Percentiles rank a stretch among this genome's conserved stretches.
Conservation (phyloP, 441 rosid genomes). For the Populus hybrid region DNA sequence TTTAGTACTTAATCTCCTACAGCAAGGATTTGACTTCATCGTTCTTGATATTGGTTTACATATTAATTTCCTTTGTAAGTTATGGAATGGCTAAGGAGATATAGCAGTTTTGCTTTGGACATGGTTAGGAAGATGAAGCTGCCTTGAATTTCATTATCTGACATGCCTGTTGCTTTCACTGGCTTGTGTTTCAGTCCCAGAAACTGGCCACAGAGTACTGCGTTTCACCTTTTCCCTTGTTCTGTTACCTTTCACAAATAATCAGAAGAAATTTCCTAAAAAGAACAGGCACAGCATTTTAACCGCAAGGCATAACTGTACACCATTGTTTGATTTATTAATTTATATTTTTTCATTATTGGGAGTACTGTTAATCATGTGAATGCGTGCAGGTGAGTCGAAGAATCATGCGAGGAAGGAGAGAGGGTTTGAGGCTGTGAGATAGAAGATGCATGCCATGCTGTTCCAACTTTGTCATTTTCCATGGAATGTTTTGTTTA, state of each 20-base stretch:
- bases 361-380: constrained; percentile 6
- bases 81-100: too few relatives aligned
- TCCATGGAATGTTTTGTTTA: constrained; percentile 9
- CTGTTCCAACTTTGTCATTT: constrained; percentile 19
- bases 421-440: constrained; percentile 35
- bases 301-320: neutral
- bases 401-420: constrained; percentile 49
- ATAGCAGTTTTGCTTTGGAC: neutral
- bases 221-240: constrained; percentile 8
- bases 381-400: constrained; percentile 38
- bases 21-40: neutral
- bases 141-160: neutral
- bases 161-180: constrained; percentile 8
- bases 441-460: constrained; percentile 27
- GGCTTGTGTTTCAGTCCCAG: neutral
- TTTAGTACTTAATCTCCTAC: too few relatives aligned
- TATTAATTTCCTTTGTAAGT: neutral
- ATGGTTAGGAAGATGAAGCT: neutral
- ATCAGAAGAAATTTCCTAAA: constrained; percentile 3
- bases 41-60: neutral
- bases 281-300: neutral
- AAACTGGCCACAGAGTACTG: neutral
- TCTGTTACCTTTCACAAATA: neutral
- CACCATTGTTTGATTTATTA: neutral
- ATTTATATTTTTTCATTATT: neutral